Evolutionary conservation across 2,329 filamentous ascomycete genomes (phyloP).

Genomic region (Chaetothyriales sp.): DNA sequence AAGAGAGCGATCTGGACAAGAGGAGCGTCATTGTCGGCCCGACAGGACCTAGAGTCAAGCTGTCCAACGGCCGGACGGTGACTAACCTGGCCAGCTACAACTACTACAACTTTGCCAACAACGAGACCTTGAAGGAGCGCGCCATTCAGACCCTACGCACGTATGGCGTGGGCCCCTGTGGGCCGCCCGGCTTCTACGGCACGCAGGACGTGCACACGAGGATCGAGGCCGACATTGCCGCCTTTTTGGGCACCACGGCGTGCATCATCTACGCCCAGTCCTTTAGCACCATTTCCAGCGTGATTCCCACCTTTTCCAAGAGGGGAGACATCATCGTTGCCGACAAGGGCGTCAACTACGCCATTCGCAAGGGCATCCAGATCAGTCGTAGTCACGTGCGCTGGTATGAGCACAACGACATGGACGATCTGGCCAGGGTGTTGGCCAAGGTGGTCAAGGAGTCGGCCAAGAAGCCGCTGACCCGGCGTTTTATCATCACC

Average conservation of each 20-base stretch:
- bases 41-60: constrained; percentile 77
- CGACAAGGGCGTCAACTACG: constrained; percentile 83
- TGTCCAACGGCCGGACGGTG: constrained; percentile 77
- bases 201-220: constrained; percentile 98
- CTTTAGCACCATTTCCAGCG: constrained; percentile 91
- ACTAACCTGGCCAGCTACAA: constrained; percentile 92
- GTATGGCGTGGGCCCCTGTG: constrained; percentile 93
- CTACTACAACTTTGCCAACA: constrained; percentile 92
- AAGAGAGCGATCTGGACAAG: constrained; percentile 72
- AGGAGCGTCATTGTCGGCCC: constrained; percentile 78
- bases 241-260: constrained; percentile 71
- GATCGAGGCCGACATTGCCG: constrained; percentile 83
- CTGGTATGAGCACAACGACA: constrained; percentile 94
- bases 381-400: constrained; percentile 79
- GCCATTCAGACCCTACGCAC: constrained; percentile 86
- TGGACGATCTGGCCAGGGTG: constrained; percentile 79
- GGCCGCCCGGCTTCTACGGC: constrained; percentile 93
- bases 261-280: constrained; percentile 94
- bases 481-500: constrained; percentile 86
- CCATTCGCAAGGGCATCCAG: constrained; percentile 87
- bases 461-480: constrained; percentile 76
- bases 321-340: constrained; percentile 94
- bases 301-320: constrained; percentile 95
- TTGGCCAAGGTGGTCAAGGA: constrained; percentile 77
- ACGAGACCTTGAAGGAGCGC: constrained; percentile 86